Base-by-base conservation (phyloP, 2,329 filamentous ascomycete species). In the Orbilia oligospora region DNA sequence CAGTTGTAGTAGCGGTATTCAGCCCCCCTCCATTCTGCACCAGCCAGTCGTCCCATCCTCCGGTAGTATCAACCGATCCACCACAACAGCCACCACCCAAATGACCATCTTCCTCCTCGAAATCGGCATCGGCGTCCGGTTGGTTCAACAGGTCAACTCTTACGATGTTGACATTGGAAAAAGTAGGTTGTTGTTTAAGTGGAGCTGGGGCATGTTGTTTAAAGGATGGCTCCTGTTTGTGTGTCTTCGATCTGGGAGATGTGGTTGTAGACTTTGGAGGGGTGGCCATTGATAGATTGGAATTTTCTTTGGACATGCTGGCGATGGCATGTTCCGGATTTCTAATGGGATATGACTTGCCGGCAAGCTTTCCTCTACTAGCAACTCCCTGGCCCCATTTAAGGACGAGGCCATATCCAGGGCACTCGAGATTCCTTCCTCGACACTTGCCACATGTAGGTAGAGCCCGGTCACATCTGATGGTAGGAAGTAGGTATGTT, bases 381-480 rank as follows among this genome's bases (percentile, higher is more conserved):
- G 79, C 79, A 30, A 80, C 71, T 14, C 73, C 79, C 36, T 80
- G 76, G 44, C 69, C 79, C 79, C 79, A 80, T 30, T 78, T 77
- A 30, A 80, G 75, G 46, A 75, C 75, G 22, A 73, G 76, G 24
- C 65, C 53, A 36, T 80, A 80, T 46, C 79, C 79, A 12, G 70
- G 66, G 56, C 79, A 80, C 24, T 80, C 70, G 76, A 76, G 72
- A 46, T 71, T 70, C 33, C 72, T 76, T 51, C 72, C 72, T 70
- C 72, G 48, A 58, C 72, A 76, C 55, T 76, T 76, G 30, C 72
- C 72, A 61, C 72, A 76, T 3, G 72, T 76, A 33, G 72, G 72
- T 20, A 76, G 49, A 51, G 72, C 72, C 24, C 72, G 65, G 48
- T 76, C 72, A 71, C 72, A 76, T 53, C 72, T 76, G 48, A 67